A percentile compares a stretch with the other conserved stretches of the same genome.
These are phyloP conservation scores for Lolium rigidum DNA, from an alignment of 176 grass and related monocot species.

Conservation along the genomic window DNA sequence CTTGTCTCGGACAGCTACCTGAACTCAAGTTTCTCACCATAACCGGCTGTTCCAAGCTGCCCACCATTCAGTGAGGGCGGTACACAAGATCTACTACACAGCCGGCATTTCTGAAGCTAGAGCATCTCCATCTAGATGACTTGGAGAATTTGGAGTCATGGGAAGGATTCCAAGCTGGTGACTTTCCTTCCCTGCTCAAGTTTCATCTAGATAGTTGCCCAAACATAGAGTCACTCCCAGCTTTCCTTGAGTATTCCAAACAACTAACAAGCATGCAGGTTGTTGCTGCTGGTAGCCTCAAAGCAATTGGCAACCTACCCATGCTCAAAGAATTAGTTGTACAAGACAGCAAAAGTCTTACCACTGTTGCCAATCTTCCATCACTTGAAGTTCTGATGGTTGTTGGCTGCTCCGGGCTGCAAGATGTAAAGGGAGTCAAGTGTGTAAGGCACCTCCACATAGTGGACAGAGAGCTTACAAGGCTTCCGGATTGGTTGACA, in stretches of 20 bases:
- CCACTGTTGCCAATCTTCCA: conserved; percentile 42
- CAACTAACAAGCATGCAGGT: conserved; percentile 26
- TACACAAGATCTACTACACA: background rate
- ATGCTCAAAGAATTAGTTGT: conserved; percentile 29
- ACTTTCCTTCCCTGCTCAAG: conserved; percentile 39
- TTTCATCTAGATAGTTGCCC: conserved; percentile 50
- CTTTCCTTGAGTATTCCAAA: conserved; percentile 36
- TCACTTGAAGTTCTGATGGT: conserved; percentile 33
- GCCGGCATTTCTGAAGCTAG: conserved; percentile 48
- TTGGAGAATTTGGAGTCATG: conserved; percentile 43
- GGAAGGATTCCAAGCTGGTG: conserved; percentile 26
- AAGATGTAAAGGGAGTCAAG: conserved; percentile 1
- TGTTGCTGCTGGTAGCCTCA: conserved; percentile 29
- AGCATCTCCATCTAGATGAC: conserved; percentile 39
- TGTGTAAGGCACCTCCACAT: conserved; percentile 28
- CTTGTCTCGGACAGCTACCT: conserved; percentile 39
- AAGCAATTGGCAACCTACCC: conserved; percentile 33
- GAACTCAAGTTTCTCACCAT: conserved; percentile 39
- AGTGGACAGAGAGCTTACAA: conserved; percentile 17
- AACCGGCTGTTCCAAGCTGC: conserved; percentile 4
- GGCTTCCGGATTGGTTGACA: conserved; percentile 45
- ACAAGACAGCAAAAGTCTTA: conserved; percentile 17
- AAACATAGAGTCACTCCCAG: conserved; percentile 42
- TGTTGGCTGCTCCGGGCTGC: conserved; percentile 32
- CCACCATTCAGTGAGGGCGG: background rate